Conservation (phyloP, 169 alveolate genomes). For the Babesia gibsoni region DNA sequence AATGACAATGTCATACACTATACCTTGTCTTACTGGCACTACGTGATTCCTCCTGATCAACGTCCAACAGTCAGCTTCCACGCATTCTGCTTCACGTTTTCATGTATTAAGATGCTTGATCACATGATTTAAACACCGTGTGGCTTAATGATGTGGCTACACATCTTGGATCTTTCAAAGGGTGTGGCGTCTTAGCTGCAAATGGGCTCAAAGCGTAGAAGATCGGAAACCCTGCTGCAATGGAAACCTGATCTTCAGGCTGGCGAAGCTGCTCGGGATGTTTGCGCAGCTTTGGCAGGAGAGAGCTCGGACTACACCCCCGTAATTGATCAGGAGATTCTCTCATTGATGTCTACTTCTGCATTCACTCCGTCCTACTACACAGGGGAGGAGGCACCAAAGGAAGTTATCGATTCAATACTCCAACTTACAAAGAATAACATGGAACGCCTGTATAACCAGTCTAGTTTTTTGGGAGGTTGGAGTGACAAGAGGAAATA, state of each 20-base stretch:
- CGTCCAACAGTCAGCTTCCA: no score
- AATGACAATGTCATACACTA: no score
- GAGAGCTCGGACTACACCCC: not conserved
- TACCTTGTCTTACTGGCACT: no score
- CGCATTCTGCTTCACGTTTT: no score
- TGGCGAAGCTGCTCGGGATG: not conserved
- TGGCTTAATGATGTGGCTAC: no score
- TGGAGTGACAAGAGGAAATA: constrained; percentile 66
- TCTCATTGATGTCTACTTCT: not conserved
- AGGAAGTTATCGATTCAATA: constrained; percentile 10
- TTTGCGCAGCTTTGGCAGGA: constrained; percentile 5
- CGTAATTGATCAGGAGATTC: not conserved
- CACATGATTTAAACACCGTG: no score
- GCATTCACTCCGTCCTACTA: not conserved
- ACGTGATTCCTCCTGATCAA: no score
- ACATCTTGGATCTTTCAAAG: no score
- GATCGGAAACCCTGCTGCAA: not conserved
- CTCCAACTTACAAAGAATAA: constrained; percentile 54
- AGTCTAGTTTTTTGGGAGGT: constrained; percentile 64
- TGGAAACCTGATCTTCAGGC: constrained; percentile 19
- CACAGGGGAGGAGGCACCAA: constrained; percentile 30
- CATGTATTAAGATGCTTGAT: no score
- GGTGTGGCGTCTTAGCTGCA: no score
- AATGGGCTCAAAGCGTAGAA: constrained; percentile 5
- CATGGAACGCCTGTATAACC: constrained; percentile 65